These are phyloP conservation scores for Plasmodium vinckei DNA, from an alignment of 169 alveolate species.

Conservation along the genomic window DNA sequence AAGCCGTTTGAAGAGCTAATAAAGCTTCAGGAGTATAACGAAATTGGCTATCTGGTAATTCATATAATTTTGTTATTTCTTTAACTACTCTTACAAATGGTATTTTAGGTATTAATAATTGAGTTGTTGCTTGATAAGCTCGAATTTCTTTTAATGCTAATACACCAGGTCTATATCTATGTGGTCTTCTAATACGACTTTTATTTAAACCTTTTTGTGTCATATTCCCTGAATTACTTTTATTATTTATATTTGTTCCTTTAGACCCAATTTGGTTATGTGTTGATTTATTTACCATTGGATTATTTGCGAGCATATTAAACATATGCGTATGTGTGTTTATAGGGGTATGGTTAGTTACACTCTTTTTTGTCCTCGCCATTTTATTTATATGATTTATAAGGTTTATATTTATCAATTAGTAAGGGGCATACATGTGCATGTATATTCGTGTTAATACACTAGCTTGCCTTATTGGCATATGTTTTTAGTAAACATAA, in stretches of 20 bases:
- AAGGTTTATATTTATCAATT: neutral
- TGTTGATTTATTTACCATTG: constrained; percentile 17
- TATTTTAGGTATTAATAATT: constrained; percentile 94
- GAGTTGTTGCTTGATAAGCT: constrained; percentile 94
- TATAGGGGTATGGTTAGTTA: constrained; percentile 31
- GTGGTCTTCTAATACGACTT: constrained; percentile 47
- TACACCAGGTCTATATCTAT: constrained; percentile 87
- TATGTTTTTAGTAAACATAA: too few relatives aligned
- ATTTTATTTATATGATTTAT: neutral
- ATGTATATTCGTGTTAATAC: neutral
- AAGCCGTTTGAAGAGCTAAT: constrained; percentile 88
- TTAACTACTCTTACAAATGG: constrained; percentile 97
- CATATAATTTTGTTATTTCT: constrained; percentile 89
- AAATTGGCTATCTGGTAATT: constrained; percentile 79
- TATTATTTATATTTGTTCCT: neutral
- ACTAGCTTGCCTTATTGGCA: too few relatives aligned
- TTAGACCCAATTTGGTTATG: constrained; percentile 7
- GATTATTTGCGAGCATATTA: constrained; percentile 2
- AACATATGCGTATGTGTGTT: neutral
- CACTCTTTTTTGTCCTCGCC: constrained; percentile 55
- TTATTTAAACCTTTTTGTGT: constrained; percentile 21
- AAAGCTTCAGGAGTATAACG: constrained; percentile 88
- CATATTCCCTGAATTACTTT: constrained; percentile 1
- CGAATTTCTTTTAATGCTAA: constrained; percentile 95
- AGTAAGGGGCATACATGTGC: too few relatives aligned